Conservation (phyloP, 2,329 filamentous ascomycete species). For the Cladophialophora yegresii region DNA sequence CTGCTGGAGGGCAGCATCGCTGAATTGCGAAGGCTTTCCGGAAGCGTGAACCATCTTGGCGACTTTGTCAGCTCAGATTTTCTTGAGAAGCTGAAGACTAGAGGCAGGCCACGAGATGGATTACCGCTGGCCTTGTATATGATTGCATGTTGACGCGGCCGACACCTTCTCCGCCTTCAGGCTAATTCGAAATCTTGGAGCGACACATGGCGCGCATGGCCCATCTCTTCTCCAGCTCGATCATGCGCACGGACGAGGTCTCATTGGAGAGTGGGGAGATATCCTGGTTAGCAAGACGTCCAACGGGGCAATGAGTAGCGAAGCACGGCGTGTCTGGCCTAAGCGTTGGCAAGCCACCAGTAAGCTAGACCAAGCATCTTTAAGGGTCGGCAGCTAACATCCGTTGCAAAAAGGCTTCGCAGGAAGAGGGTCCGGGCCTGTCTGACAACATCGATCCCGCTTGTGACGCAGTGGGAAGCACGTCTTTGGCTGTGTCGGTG, state of each 20-base stretch:
- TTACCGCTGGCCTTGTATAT: not conserved
- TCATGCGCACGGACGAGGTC: slow-evolving; percentile 9
- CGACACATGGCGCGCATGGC: slow-evolving; percentile 12
- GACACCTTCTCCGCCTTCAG: slow-evolving; percentile 19
- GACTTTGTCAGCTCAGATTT: slow-evolving; percentile 10
- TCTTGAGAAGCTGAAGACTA: slow-evolving; percentile 4
- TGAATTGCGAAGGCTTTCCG: slow-evolving; percentile 30
- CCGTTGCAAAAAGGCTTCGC: slow-evolving; percentile 19
- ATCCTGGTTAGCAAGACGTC: slow-evolving; percentile 13
- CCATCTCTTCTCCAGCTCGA: slow-evolving; percentile 1
- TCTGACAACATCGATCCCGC: slow-evolving; percentile 2
- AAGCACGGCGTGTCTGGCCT: slow-evolving; percentile 8
- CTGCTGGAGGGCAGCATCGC: slow-evolving; percentile 36
- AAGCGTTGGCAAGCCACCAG: slow-evolving; percentile 11
- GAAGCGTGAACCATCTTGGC: slow-evolving; percentile 29
- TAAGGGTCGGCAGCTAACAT: slow-evolving; percentile 27
- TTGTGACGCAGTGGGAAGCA: not conserved
- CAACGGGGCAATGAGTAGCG: slow-evolving; percentile 19
- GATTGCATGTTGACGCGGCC: not conserved
- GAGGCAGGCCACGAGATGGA: slow-evolving; percentile 2
- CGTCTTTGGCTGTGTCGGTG: not conserved
- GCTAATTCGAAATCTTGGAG: slow-evolving; percentile 22
- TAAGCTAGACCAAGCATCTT: slow-evolving; percentile 20
- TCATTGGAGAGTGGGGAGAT: slow-evolving; percentile 12
- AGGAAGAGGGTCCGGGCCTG: slow-evolving; percentile 1